These are phyloP conservation scores for Yamadazyma endophytica DNA, from an alignment of 805 yeast species.

Conservation along the genomic window DNA sequence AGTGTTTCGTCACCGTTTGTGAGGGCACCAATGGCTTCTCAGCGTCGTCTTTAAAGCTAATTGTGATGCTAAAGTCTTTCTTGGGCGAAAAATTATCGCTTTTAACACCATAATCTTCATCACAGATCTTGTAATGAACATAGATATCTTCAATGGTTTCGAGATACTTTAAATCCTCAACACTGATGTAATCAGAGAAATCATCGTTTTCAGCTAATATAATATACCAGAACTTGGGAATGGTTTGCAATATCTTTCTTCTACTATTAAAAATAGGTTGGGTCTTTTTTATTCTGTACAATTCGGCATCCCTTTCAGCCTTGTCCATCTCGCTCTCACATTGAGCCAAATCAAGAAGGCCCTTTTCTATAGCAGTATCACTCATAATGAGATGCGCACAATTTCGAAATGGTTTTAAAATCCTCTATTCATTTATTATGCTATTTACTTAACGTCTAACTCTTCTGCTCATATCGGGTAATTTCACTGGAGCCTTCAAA, in stretches of 20 bases:
- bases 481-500: slow-evolving; percentile 81
- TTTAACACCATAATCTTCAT: too few species aligned
- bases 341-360: slow-evolving; percentile 45
- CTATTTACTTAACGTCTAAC: slow-evolving; percentile 17
- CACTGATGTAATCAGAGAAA: slow-evolving; percentile 72
- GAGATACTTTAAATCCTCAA: slow-evolving; percentile 72
- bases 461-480: slow-evolving; percentile 78
- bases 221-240: slow-evolving; percentile 84
- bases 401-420: neutral
- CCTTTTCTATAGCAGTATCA: slow-evolving; percentile 18
- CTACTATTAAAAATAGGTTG: slow-evolving; percentile 57
- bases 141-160: slow-evolving; percentile 63
- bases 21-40: slow-evolving; percentile 48
- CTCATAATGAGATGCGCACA: slow-evolving; percentile 6
- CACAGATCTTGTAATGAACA: slow-evolving; percentile 48
- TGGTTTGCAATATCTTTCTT: slow-evolving; percentile 43
- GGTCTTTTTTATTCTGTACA: slow-evolving; percentile 48
- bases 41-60: slow-evolving; percentile 46
- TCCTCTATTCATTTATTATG: slow-evolving; percentile 1
- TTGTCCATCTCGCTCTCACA: slow-evolving; percentile 56
- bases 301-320: slow-evolving; percentile 59
- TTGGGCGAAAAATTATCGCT: slow-evolving; percentile 16
- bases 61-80: slow-evolving; percentile 56
- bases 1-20: slow-evolving; percentile 59
- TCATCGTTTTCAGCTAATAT: slow-evolving; percentile 82